These are phyloP conservation scores for Coniella lustricola DNA, from an alignment of 2,329 filamentous ascomycete species.

Conservation along the genomic window DNA sequence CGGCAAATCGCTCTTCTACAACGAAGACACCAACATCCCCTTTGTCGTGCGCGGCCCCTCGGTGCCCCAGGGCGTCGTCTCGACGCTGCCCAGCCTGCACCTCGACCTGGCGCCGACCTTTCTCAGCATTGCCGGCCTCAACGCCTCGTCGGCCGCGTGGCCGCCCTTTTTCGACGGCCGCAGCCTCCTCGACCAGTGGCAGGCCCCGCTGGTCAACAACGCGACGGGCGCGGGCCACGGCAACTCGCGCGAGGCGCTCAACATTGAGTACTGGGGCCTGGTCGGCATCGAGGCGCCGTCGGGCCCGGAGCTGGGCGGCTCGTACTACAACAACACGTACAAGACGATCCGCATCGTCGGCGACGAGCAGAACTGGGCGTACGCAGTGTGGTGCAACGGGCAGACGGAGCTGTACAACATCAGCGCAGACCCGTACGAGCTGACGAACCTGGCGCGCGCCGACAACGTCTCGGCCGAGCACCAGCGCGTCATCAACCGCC, in stretches of 20 bases:
- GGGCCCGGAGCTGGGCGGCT: constrained; percentile 30
- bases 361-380: constrained; percentile 21
- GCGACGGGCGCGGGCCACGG: constrained; percentile 9
- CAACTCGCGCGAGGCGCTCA: constrained; percentile 20
- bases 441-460: constrained; percentile 19
- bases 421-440: constrained; percentile 21
- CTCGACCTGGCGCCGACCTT: constrained; percentile 25
- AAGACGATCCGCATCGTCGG: constrained; percentile 24
- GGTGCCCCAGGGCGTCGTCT: constrained; percentile 17
- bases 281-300: constrained; percentile 19
- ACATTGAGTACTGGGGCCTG: constrained; percentile 24
- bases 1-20: constrained; percentile 24
- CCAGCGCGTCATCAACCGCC: constrained; percentile 37
- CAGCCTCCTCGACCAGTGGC: constrained; percentile 25
- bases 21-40: constrained; percentile 27
- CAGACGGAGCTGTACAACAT: constrained; percentile 28
- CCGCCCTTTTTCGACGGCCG: constrained; percentile 25
- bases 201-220: constrained; percentile 14
- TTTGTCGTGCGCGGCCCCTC: constrained; percentile 25
- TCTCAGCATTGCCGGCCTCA: constrained; percentile 24
- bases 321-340: constrained; percentile 21
- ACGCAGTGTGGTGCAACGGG: constrained; percentile 24
- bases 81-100: constrained; percentile 20
- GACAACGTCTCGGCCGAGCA: constrained; percentile 26
- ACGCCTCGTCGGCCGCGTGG: constrained; percentile 10